These are phyloP conservation scores for Chloromonas sp. DNA, from an alignment of 163 green algal species.

Conservation along the genomic window DNA sequence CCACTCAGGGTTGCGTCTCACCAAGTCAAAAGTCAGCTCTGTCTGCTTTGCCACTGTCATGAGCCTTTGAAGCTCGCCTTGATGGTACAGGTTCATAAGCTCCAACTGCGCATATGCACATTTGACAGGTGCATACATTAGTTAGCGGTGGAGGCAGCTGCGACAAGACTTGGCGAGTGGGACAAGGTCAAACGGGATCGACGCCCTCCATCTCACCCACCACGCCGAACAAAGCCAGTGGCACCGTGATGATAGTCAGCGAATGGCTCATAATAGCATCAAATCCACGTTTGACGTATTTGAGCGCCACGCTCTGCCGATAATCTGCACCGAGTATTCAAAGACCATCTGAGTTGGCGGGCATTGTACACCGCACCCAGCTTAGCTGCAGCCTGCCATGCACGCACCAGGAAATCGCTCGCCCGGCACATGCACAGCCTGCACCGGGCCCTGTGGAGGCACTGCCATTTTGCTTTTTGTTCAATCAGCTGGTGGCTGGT, in stretches of 20 bases:
- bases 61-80: slow-evolving; percentile 63
- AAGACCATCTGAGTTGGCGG: too few relatives aligned
- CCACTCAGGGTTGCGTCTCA: slow-evolving; percentile 13
- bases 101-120: slow-evolving; percentile 54
- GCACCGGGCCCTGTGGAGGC: too few relatives aligned
- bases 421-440: too few relatives aligned
- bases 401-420: too few relatives aligned
- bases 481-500: too few relatives aligned
- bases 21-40: slow-evolving; percentile 78
- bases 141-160: too few relatives aligned
- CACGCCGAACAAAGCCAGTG: slow-evolving; percentile 35
- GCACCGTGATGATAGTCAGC: slow-evolving; percentile 55
- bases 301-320: slow-evolving; percentile 60
- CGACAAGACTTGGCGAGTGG: too few relatives aligned
- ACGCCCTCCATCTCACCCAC: not conserved
- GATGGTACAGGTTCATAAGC: slow-evolving; percentile 47
- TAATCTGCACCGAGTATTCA: slow-evolving; percentile 58
- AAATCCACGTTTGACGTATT: slow-evolving; percentile 80
- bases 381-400: too few relatives aligned
- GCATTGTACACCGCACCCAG: too few relatives aligned
- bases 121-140: too few relatives aligned
- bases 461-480: too few relatives aligned
- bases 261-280: slow-evolving; percentile 35
- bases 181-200: too few relatives aligned
- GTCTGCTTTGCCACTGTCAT: slow-evolving; percentile 56